phyloP scores from a whole-genome alignment of 2,329 filamentous ascomycete species.

The Monosporascus ibericus region DNA sequence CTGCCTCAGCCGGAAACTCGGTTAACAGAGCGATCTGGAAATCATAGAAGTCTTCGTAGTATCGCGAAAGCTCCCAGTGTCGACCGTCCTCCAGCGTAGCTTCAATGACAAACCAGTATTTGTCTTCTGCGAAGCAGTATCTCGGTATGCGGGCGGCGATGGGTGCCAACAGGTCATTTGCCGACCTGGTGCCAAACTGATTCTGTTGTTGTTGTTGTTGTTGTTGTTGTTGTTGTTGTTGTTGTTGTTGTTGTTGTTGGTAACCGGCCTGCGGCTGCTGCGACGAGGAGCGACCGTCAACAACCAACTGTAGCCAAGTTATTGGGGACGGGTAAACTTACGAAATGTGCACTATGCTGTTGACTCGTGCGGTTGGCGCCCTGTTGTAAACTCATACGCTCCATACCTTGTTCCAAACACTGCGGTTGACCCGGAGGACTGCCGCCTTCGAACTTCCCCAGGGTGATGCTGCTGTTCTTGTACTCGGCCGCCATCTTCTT shows the following conservation, averaged over 20 bases:
- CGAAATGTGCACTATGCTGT: constrained; percentile 28
- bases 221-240: no score
- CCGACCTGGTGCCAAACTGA: constrained; percentile 32
- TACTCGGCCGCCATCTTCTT: constrained; percentile 99
- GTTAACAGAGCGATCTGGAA: constrained; percentile 94
- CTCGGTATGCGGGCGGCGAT: constrained; percentile 79
- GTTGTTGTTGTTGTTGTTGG: constrained; percentile 30
- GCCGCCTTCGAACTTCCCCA: constrained; percentile 78
- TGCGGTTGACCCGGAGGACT: constrained; percentile 31
- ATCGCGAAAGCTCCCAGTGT: constrained; percentile 87
- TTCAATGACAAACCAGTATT: constrained; percentile 98
- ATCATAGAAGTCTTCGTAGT: constrained; percentile 98
- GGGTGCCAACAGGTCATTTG: constrained; percentile 63
- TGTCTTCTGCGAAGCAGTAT: constrained; percentile 94
- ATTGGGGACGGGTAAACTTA: constrained; percentile 11
- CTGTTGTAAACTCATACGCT: constrained; percentile 69
- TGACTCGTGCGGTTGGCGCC: constrained; percentile 41
- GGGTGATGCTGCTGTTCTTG: constrained; percentile 96
- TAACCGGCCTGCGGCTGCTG: constrained; percentile 25
- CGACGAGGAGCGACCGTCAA: constrained; percentile 12
- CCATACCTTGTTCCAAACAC: constrained; percentile 63
- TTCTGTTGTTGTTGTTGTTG: constrained; percentile 32
- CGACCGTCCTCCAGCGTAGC: constrained; percentile 83
- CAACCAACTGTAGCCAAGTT: neutral
- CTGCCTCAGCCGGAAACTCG: constrained; percentile 86